Conservation (phyloP, 805 yeast genomes). For the Candida anglica region DNA sequence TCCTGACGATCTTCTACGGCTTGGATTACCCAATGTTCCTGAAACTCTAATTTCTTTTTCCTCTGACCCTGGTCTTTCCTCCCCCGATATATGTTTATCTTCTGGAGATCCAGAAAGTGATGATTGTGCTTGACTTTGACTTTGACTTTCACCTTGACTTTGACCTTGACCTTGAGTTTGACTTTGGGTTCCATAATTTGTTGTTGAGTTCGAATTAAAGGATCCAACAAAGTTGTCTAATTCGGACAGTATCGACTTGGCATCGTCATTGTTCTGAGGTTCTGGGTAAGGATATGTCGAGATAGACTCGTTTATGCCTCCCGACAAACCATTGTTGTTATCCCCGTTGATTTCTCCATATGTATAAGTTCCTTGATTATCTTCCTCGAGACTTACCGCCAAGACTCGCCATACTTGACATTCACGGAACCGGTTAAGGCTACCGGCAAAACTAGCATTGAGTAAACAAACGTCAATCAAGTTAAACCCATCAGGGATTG, state of each 20-base stretch:
- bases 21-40: no score
- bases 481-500: conserved; percentile 45
- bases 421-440: conserved; percentile 48
- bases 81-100: no score
- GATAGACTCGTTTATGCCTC: background rate
- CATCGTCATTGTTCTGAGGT: conserved; percentile 6
- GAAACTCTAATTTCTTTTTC: no score
- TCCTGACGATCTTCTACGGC: no score
- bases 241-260: conserved; percentile 30
- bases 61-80: no score
- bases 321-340: background rate
- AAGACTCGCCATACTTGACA: conserved; percentile 63
- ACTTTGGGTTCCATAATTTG: no score
- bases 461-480: conserved; percentile 52
- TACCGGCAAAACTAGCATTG: conserved; percentile 55
- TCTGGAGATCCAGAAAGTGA: no score
- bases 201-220: conserved; percentile 37
- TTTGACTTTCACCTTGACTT: no score
- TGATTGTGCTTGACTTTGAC: no score
- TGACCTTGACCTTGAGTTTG: no score
- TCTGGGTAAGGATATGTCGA: background rate
- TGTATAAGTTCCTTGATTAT: conserved; percentile 1
- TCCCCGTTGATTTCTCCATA: conserved; percentile 16
- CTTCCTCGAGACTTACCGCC: conserved; percentile 42
- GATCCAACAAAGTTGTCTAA: conserved; percentile 39